Evolutionary conservation across 306 rosid species (phyloP).

Genomic region (Glycine latifolia): DNA sequence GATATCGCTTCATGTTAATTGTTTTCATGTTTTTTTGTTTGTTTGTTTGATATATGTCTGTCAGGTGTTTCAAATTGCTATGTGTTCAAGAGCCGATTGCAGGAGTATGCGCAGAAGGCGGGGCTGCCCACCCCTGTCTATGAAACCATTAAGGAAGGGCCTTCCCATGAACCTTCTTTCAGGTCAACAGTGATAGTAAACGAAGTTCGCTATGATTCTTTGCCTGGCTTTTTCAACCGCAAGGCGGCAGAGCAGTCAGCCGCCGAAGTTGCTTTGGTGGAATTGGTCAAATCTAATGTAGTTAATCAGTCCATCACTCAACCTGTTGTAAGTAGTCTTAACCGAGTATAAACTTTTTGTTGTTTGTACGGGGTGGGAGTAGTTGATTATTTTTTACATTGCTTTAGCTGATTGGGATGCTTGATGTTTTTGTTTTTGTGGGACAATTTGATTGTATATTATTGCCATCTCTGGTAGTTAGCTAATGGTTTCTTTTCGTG

Average conservation of each 20-base stretch:
- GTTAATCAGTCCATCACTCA: constrained; percentile 63
- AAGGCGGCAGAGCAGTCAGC: constrained; percentile 97
- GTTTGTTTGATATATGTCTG: background rate
- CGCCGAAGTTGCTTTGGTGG: constrained; percentile 88
- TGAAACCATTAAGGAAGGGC: constrained; percentile 92
- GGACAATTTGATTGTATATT: background rate
- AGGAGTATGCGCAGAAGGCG: constrained; percentile 90
- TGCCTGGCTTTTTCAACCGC: constrained; percentile 82
- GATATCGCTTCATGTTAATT: constrained; percentile 17
- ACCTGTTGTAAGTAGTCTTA: constrained; percentile 77
- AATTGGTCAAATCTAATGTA: constrained; percentile 71
- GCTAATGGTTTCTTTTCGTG: constrained; percentile 3
- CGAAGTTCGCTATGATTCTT: constrained; percentile 67
- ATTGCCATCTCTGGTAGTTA: constrained; percentile 8
- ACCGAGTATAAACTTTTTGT: constrained; percentile 31
- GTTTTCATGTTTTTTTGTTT: background rate
- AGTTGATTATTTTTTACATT: constrained; percentile 20
- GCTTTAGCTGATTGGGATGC: constrained; percentile 20
- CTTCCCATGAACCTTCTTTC: constrained; percentile 89
- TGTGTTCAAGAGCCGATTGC: constrained; percentile 89
- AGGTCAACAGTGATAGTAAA: constrained; percentile 76
- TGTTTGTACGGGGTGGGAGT: background rate
- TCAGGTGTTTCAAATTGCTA: constrained; percentile 92
- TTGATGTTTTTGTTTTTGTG: background rate
- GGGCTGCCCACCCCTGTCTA: constrained; percentile 88